These are phyloP conservation scores for Prunus yedoensis DNA, from an alignment of 331 rosid species.

Conservation along the genomic window DNA sequence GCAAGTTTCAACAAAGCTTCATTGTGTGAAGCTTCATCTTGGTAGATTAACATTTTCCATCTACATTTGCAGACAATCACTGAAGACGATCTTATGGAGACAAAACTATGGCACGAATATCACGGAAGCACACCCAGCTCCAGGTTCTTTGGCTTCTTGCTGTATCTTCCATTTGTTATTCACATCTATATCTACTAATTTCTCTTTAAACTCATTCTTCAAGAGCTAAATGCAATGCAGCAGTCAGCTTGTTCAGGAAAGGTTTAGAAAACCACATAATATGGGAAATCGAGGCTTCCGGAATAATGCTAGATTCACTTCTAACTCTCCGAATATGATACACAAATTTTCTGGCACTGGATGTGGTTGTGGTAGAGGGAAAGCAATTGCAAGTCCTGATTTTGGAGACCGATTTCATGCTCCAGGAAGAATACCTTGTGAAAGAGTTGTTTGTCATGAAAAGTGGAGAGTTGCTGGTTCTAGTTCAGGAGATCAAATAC, in stretches of 20 bases:
- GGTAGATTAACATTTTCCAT: too few relatives aligned
- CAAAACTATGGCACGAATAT: constrained; percentile 43
- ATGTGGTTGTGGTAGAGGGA: constrained; percentile 14
- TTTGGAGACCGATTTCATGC: neutral
- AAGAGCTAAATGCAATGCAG: neutral
- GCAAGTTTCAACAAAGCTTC: too few relatives aligned
- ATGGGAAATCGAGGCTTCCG: neutral
- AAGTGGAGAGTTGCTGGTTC: neutral
- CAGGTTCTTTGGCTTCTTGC: constrained; percentile 17
- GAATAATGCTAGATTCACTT: neutral
- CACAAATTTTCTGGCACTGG: constrained; percentile 13
- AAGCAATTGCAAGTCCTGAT: too few relatives aligned
- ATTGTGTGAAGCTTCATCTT: too few relatives aligned
- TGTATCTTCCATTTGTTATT: neutral
- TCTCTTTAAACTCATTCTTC: neutral
- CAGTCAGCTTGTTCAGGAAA: neutral
- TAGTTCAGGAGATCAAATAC: neutral
- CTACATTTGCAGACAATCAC: constrained; percentile 28
- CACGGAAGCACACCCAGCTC: constrained; percentile 5
- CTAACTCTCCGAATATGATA: neutral
- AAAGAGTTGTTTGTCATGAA: neutral
- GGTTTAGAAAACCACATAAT: neutral
- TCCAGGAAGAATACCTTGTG: neutral
- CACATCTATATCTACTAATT: neutral
- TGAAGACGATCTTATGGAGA: constrained; percentile 32